Base-by-base conservation (phyloP, 2,329 filamentous ascomycete species). In the Diaporthe caulivora region DNA sequence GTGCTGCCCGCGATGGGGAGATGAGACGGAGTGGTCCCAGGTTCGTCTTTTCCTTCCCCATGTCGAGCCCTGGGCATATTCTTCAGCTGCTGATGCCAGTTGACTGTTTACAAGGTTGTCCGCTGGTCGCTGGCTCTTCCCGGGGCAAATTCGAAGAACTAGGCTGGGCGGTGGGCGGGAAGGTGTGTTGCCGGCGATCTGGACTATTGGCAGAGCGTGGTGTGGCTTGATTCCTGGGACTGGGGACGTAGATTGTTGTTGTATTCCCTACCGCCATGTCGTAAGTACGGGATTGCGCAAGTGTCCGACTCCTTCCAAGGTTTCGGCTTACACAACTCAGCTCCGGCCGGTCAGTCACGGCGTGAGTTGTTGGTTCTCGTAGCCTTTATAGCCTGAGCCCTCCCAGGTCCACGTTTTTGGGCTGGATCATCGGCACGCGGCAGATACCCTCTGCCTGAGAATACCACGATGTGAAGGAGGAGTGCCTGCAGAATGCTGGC, bases 41-140 rank as follows among this genome's bases (percentile, higher is more conserved):
- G 58, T 44, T 31, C 40, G n/a, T 44, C 40, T 21, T 1, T 29
- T 31, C 53, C 17, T 40, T 6, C 37, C 15, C 8, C 11, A n/a
- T 31, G 2, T 55, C 29, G 8, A 55, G 26, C 53, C 53, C 53
- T 18, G 17, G 53, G 53, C 26, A 54, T 18, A 26, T 5, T 5
- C 24, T 53, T 11, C 49, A 18, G 15, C 51, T 31, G 51, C 7
- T 29, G 51, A 2, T 60, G 29, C n/a, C 26, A 13, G 37, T 9
- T n/a, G n/a, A n/a, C n/a, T n/a, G n/a, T n/a, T n/a, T n/a, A 26
- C 58, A 60, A 60, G 57, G 57, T 60, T 60, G 57, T 18, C n/a
- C 37, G 24, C 15, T 44, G 37, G 37, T 34, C 18, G 26, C 5
- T 13, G 51, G 9, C 31, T 21, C 26, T n/a, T n/a, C n/a, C n/a